These are phyloP conservation scores for Penicillium bovifimosum DNA, from an alignment of 495 filamentous ascomycete genomes.

Conservation along the genomic window DNA sequence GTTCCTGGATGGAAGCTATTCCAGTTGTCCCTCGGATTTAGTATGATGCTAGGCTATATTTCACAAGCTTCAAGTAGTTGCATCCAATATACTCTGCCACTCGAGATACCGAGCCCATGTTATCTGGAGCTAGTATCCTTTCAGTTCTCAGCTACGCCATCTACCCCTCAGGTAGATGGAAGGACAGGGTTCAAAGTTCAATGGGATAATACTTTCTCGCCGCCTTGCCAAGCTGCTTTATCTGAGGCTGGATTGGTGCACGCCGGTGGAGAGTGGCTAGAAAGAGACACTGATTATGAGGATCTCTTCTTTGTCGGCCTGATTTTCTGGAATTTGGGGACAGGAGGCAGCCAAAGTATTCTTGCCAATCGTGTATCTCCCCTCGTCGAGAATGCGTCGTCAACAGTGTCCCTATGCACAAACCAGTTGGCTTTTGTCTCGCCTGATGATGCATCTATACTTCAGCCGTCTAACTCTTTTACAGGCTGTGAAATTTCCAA, in stretches of 20 bases:
- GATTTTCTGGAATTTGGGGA: slow-evolving; percentile 8
- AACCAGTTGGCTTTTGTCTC: too few relatives aligned
- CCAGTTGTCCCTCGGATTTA: slow-evolving; percentile 9
- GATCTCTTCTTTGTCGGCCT: slow-evolving; percentile 7
- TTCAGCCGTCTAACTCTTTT: too few relatives aligned
- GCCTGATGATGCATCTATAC: too few relatives aligned
- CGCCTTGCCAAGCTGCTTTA: not conserved
- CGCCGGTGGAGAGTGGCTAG: slow-evolving; percentile 9
- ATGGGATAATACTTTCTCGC: not conserved
- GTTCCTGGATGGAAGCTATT: slow-evolving; percentile 8
- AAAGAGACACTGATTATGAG: slow-evolving; percentile 1
- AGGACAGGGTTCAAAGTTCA: not conserved
- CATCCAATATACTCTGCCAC: slow-evolving; percentile 1
- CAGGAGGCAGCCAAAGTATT: not conserved
- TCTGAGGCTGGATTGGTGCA: slow-evolving; percentile 4
- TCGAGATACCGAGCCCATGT: not conserved
- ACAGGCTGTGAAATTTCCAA: too few relatives aligned
- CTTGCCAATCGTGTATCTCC: not conserved
- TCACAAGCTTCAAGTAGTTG: slow-evolving; percentile 4
- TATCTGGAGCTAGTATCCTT: slow-evolving; percentile 1
- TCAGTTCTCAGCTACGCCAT: not conserved
- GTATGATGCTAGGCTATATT: slow-evolving; percentile 13
- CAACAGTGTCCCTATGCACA: too few relatives aligned
- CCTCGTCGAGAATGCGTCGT: slow-evolving; percentile 3
- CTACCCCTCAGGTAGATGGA: not conserved